Conservation (phyloP, 2,329 filamentous ascomycete species). For the Beauveria bassiana region DNA sequence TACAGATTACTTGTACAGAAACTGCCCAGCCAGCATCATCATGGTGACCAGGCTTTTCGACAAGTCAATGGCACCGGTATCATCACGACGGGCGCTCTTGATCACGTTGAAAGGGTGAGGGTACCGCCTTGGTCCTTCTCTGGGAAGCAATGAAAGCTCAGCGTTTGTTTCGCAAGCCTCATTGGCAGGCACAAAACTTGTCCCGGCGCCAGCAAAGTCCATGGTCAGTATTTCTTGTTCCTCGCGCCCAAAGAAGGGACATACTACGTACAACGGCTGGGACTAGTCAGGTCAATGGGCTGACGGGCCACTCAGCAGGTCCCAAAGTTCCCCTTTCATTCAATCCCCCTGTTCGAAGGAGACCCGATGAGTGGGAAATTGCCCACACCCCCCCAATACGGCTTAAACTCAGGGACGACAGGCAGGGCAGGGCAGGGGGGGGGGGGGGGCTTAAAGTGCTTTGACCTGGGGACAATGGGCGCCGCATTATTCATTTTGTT, state of each 20-base stretch:
- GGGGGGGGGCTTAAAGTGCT: constrained; percentile 5
- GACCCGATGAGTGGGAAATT: constrained; percentile 13
- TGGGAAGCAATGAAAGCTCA: too few species aligned
- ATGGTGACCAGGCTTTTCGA: not conserved
- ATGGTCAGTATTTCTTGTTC: not conserved
- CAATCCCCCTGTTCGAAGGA: constrained; percentile 11
- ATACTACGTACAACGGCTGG: too few species aligned
- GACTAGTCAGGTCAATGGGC: not conserved
- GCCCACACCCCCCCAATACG: constrained; percentile 9
- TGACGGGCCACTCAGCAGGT: not conserved
- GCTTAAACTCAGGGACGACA: constrained; percentile 9
- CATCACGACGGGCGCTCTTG: not conserved
- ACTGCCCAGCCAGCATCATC: not conserved
- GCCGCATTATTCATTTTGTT: constrained; percentile 4
- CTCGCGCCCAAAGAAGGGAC: not conserved
- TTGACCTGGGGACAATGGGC: constrained; percentile 7
- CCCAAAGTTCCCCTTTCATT: constrained; percentile 9
- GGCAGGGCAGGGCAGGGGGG: not conserved
- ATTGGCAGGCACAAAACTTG: not conserved
- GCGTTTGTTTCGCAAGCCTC: not conserved
- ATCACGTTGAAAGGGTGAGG: not conserved
- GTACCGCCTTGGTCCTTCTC: too few species aligned
- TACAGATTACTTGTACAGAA: not conserved
- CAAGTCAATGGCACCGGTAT: not conserved
- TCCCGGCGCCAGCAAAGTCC: not conserved